Conservation (phyloP, 768 basidiomycete species). For the Boletellus ananas region DNA sequence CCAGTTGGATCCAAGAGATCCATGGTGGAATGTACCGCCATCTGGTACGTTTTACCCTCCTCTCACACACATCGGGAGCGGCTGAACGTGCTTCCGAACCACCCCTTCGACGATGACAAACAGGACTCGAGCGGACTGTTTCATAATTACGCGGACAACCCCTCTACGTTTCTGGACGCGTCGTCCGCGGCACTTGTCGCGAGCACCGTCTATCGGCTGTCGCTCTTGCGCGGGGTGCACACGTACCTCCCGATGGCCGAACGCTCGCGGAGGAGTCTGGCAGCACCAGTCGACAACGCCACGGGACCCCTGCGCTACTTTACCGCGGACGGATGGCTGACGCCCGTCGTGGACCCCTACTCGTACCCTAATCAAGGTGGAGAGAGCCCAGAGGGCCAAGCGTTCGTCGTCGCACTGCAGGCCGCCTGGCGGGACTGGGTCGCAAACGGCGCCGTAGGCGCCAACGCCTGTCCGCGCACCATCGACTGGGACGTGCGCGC, state of each 20-base stretch:
- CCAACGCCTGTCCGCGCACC: slow-evolving; percentile 30
- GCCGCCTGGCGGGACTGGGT: slow-evolving; percentile 78
- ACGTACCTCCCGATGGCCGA: slow-evolving; percentile 57
- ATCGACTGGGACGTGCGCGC: not conserved
- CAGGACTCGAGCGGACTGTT: slow-evolving; percentile 35
- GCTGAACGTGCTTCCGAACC: no score
- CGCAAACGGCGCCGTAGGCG: slow-evolving; percentile 48
- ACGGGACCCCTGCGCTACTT: slow-evolving; percentile 41
- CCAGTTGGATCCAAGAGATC: slow-evolving; percentile 67
- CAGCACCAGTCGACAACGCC: slow-evolving; percentile 12
- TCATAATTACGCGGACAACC: slow-evolving; percentile 66
- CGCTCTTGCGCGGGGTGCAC: slow-evolving; percentile 49
- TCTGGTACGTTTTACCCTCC: slow-evolving; percentile 41
- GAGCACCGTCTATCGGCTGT: slow-evolving; percentile 69
- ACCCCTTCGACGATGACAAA: no score
- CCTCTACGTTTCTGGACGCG: slow-evolving; percentile 64
- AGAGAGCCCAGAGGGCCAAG: slow-evolving; percentile 71
- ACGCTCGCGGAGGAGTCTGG: slow-evolving; percentile 41
- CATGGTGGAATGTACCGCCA: slow-evolving; percentile 64
- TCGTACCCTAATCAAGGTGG: slow-evolving; percentile 43
- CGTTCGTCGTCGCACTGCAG: slow-evolving; percentile 73
- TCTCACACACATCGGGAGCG: no score
- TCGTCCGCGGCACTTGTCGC: slow-evolving; percentile 74
- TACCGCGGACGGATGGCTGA: slow-evolving; percentile 59
- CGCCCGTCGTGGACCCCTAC: slow-evolving; percentile 74